Evolutionary conservation across 768 basidiomycete species (phyloP).

Genomic region (Suillus luteus): DNA sequence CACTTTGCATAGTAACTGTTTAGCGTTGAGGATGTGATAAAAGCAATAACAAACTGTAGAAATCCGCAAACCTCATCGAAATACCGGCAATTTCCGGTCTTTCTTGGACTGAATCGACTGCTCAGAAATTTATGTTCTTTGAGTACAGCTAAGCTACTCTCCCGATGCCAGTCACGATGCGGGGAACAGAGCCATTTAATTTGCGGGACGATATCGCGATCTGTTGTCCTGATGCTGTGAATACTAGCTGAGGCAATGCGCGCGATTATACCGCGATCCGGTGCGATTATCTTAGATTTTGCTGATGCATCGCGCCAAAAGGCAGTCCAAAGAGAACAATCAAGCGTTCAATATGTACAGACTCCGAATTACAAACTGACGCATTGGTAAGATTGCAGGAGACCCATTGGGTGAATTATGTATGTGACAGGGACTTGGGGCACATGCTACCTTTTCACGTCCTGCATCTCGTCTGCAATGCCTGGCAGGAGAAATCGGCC

Average conservation of each 20-base stretch:
- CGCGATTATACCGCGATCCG: neutral
- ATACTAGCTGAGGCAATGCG: neutral
- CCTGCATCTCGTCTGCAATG: neutral
- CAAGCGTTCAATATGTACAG: neutral
- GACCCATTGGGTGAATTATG: neutral
- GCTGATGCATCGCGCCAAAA: neutral
- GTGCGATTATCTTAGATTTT: neutral
- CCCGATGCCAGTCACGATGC: neutral
- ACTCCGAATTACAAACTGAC: neutral
- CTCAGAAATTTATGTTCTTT: neutral
- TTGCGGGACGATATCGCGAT: neutral
- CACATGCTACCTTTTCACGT: neutral
- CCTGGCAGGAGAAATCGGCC: neutral
- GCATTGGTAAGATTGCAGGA: neutral
- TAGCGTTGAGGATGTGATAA: neutral
- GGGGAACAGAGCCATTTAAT: no score
- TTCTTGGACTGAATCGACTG: neutral
- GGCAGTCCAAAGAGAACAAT: neutral
- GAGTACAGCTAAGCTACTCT: neutral
- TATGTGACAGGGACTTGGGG: neutral
- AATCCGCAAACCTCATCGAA: neutral
- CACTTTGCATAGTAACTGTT: conserved; percentile 24
- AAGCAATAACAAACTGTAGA: neutral
- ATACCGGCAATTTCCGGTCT: neutral
- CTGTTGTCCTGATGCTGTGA: neutral